phyloP scores from a whole-genome alignment of 2,329 filamentous ascomycete species.

The Claviceps capensis region DNA sequence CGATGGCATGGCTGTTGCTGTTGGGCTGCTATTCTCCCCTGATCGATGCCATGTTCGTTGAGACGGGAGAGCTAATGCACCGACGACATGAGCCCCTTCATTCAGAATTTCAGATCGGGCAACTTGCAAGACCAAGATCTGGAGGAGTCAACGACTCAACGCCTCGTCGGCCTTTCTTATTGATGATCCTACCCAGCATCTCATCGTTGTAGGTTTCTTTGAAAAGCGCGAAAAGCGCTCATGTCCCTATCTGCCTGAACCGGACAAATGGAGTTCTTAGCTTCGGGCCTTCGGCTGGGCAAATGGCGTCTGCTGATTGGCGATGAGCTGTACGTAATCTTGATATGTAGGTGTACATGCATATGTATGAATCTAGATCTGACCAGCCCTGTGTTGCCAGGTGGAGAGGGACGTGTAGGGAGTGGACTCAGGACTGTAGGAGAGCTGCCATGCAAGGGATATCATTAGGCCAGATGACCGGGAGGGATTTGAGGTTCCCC shows the following conservation, averaged over 20 bases:
- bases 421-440: too few species aligned
- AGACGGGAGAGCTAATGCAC: slow-evolving; percentile 12
- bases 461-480: not conserved
- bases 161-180: not conserved
- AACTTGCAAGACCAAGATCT: not conserved
- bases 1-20: not conserved
- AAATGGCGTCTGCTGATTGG: not conserved
- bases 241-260: not conserved
- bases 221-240: not conserved
- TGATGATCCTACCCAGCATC: not conserved
- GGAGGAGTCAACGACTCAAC: not conserved
- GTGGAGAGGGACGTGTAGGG: not conserved
- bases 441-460: not conserved
- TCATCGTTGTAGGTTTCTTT: too few species aligned
- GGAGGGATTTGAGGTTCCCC: not conserved
- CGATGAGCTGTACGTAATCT: slow-evolving; percentile 3
- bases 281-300: not conserved
- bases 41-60: slow-evolving; percentile 4
- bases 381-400: slow-evolving; percentile 1
- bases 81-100: not conserved
- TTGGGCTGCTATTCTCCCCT: not conserved
- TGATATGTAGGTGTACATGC: not conserved
- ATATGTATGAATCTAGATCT: not conserved
- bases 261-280: not conserved
- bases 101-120: slow-evolving; percentile 4